Percentiles rank a stretch among this genome's conserved stretches.
phyloP scores from a whole-genome alignment of 805 yeast species.

The Nakazawaea laoshanensis region DNA sequence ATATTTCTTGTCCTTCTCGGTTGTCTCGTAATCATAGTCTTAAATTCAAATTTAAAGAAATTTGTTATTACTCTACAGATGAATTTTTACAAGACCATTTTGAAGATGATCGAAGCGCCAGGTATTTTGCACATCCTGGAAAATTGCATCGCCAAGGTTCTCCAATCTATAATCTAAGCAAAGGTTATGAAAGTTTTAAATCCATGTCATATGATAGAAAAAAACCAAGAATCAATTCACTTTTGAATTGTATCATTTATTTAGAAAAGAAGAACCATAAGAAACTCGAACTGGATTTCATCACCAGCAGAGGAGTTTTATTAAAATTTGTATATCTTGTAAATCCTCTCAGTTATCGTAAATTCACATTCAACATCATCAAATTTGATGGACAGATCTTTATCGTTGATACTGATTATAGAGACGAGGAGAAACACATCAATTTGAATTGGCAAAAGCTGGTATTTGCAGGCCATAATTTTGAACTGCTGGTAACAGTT shows the following conservation, averaged over 20 bases:
- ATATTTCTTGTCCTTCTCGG: too few species aligned
- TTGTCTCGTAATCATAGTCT: background rate
- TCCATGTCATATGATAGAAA: slow-evolving; percentile 1
- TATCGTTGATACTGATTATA: slow-evolving; percentile 5
- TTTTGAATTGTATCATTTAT: background rate
- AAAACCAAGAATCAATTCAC: slow-evolving; percentile 1
- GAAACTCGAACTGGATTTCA: background rate
- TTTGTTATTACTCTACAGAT: slow-evolving; percentile 6
- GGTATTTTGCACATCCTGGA: slow-evolving; percentile 1
- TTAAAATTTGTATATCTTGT: background rate
- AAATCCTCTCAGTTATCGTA: background rate
- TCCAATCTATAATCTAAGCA: slow-evolving; percentile 2
- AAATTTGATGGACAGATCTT: slow-evolving; percentile 6
- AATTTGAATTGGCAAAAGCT: background rate
- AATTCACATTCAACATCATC: slow-evolving; percentile 1
- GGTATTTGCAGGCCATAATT: slow-evolving; percentile 1
- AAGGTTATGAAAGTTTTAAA: slow-evolving; percentile 5
- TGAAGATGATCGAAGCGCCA: slow-evolving; percentile 1
- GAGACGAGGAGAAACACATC: slow-evolving; percentile 1
- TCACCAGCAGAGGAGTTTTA: slow-evolving; percentile 4
- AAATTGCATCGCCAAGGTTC: background rate
- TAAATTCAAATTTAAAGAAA: background rate
- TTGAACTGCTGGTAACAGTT: slow-evolving; percentile 5
- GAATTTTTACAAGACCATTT: background rate
- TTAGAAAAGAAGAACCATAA: background rate